Evolutionary conservation across 371 early-diverging fungal genomes (phyloP).

Genomic region (Apophysomyces ossiformis): DNA sequence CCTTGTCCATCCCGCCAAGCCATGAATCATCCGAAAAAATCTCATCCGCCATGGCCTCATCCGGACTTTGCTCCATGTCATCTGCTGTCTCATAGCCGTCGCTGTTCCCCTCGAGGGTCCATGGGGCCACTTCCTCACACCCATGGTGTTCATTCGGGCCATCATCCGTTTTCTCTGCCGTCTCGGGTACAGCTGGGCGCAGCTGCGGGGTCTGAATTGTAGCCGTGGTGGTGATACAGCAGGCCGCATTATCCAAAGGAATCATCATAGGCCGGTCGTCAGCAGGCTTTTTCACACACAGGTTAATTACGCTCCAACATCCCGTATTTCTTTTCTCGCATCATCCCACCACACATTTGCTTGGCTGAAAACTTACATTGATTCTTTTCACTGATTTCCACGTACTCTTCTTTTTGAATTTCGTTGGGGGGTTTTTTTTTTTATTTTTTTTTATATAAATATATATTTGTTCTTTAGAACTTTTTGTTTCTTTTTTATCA

Average conservation of each 20-base stretch:
- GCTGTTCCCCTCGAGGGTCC: neutral
- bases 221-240: neutral
- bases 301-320: too few relatives aligned
- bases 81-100: constrained; percentile 1
- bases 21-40: constrained; percentile 2
- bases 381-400: constrained; percentile 5
- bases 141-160: neutral
- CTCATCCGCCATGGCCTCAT: neutral
- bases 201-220: neutral
- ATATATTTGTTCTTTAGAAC: neutral
- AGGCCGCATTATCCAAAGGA: neutral
- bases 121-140: neutral
- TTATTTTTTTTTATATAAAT: too few relatives aligned
- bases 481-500: neutral
- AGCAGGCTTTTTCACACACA: neutral
- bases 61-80: neutral
- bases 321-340: neutral
- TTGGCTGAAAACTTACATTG: neutral
- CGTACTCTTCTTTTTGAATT: neutral
- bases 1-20: constrained; percentile 8
- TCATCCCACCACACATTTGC: neutral
- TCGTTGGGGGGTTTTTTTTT: neutral
- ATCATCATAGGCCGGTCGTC: neutral
- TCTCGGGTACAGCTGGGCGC: constrained; percentile 5
- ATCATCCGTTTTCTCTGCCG: constrained; percentile 5